Evolutionary conservation across 768 basidiomycete genomes (phyloP).

Genomic region (Kwoniella pini): DNA sequence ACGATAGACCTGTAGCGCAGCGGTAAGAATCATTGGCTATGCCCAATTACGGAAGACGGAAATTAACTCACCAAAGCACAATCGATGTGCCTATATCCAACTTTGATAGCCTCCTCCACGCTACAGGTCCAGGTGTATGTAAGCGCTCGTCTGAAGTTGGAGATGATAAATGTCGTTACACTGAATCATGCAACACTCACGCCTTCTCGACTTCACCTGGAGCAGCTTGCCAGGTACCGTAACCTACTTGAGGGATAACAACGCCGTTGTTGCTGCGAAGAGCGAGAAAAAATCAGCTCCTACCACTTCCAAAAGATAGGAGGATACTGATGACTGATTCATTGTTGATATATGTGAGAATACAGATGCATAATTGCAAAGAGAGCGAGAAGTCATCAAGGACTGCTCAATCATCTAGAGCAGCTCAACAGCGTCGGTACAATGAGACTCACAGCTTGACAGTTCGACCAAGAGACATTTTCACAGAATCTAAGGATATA

Average conservation of each 20-base stretch:
- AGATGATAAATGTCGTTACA: background rate
- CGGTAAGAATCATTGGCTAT: no score
- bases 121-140: no score
- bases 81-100: slow-evolving; percentile 34
- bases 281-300: background rate
- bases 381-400: no score
- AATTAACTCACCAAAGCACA: slow-evolving; percentile 27
- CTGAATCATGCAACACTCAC: slow-evolving; percentile 5
- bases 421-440: no score
- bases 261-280: slow-evolving; percentile 29
- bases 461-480: slow-evolving; percentile 23
- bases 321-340: background rate
- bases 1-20: slow-evolving; percentile 20
- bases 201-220: slow-evolving; percentile 36
- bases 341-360: no score
- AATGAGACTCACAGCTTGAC: slow-evolving; percentile 17
- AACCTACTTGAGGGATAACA: slow-evolving; percentile 28
- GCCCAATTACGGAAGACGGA: no score
- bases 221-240: slow-evolving; percentile 34
- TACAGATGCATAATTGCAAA: no score
- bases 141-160: no score
- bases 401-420: no score
- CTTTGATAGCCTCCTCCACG: slow-evolving; percentile 29
- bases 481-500: background rate
- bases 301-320: background rate